Evolutionary conservation across 768 basidiomycete genomes (phyloP).

Genomic region (Psilocybe cubensis): DNA sequence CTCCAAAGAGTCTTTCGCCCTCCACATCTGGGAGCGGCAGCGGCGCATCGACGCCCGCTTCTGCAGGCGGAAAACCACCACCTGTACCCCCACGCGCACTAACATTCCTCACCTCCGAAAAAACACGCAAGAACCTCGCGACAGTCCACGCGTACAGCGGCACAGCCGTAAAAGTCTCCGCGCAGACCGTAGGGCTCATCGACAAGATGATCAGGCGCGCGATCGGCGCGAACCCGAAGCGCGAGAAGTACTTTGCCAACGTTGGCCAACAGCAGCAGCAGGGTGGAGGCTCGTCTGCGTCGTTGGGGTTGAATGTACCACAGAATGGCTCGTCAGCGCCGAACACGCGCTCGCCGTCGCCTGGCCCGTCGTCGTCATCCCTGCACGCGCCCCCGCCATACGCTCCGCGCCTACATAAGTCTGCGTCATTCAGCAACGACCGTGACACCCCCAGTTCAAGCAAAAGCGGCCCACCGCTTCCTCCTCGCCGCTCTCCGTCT

Average conservation of each 20-base stretch:
- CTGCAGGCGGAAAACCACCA: conserved; percentile 29
- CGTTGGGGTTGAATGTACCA: background rate
- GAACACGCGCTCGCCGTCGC: conserved; percentile 22
- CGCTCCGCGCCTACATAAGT: background rate
- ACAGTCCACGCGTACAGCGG: conserved; percentile 67
- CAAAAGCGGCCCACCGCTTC: conserved; percentile 37
- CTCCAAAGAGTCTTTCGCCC: no score
- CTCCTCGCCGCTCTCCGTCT: conserved; percentile 33
- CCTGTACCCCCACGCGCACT: conserved; percentile 49
- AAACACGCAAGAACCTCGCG: conserved; percentile 58
- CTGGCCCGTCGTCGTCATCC: conserved; percentile 19
- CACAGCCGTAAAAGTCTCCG: conserved; percentile 67
- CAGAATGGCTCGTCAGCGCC: conserved; percentile 4
- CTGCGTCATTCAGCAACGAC: background rate
- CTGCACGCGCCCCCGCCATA: conserved; percentile 20
- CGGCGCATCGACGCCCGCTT: conserved; percentile 29
- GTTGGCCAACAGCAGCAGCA: no score
- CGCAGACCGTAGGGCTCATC: conserved; percentile 62
- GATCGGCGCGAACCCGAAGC: conserved; percentile 49
- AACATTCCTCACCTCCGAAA: conserved; percentile 62
- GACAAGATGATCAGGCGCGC: conserved; percentile 63
- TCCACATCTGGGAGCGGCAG: conserved; percentile 10
- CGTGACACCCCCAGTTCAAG: no score
- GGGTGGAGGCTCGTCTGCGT: background rate
- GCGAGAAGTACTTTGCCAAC: conserved; percentile 20